These are phyloP conservation scores for Macaranga tanarius DNA, from an alignment of 441 rosid genomes.

Conservation along the genomic window DNA sequence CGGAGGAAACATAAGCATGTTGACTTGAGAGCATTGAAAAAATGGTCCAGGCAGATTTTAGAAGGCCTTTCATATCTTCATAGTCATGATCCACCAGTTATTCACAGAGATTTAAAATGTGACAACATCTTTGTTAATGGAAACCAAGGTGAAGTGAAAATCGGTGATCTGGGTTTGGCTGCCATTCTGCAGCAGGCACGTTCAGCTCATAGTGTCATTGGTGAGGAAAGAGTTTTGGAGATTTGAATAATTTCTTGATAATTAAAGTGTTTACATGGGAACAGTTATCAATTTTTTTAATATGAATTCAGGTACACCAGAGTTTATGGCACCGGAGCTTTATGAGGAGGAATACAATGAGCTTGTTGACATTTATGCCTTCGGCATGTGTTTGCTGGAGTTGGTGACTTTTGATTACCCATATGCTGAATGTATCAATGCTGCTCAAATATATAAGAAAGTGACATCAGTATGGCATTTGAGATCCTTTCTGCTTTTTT, in stretches of 20 bases:
- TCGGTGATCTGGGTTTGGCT: constrained; percentile 87
- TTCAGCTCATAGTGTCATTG: constrained; percentile 68
- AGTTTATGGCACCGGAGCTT: constrained; percentile 93
- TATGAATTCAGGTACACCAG: constrained; percentile 55
- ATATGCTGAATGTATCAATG: constrained; percentile 66
- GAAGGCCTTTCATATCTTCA: constrained; percentile 68
- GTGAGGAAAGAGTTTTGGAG: constrained; percentile 21
- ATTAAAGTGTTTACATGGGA: not conserved
- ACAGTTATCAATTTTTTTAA: not conserved
- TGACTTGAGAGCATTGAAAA: constrained; percentile 74
- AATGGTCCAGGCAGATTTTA: constrained; percentile 78
- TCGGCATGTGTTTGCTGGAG: constrained; percentile 89
- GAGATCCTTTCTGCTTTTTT: not conserved
- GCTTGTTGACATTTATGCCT: constrained; percentile 81
- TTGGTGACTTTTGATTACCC: constrained; percentile 81
- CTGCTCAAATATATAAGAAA: constrained; percentile 81
- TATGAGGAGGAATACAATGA: constrained; percentile 87
- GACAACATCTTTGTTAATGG: constrained; percentile 84
- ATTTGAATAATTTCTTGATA: not conserved
- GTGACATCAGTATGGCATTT: constrained; percentile 55
- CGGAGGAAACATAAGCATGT: constrained; percentile 75
- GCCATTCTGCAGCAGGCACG: constrained; percentile 74
- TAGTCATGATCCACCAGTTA: constrained; percentile 63
- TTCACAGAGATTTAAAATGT: constrained; percentile 79
- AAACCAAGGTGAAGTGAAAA: constrained; percentile 78